Evolutionary conservation across 495 filamentous ascomycete species (phyloP).

Genomic region (Achaetomiella virescens): DNA sequence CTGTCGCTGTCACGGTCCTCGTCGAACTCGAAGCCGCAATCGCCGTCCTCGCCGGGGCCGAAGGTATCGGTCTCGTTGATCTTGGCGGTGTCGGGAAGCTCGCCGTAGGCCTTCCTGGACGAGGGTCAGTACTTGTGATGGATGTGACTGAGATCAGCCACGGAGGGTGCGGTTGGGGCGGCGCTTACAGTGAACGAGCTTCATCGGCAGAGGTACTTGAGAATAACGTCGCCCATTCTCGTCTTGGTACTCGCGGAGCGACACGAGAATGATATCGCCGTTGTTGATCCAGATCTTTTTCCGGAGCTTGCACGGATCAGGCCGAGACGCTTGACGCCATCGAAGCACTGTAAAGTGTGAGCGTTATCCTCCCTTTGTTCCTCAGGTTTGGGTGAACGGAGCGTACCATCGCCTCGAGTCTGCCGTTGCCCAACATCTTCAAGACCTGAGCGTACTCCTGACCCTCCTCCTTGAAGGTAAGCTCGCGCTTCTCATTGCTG

Average conservation of each 20-base stretch:
- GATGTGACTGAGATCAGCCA: not conserved
- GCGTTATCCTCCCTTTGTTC: not conserved
- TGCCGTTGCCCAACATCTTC: slow-evolving; percentile 98
- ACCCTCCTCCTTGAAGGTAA: slow-evolving; percentile 96
- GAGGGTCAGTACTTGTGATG: slow-evolving; percentile 8
- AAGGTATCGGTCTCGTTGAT: slow-evolving; percentile 47
- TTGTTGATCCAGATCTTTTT: slow-evolving; percentile 99
- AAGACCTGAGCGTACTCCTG: slow-evolving; percentile 99
- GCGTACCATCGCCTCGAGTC: slow-evolving; percentile 66
- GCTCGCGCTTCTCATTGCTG: slow-evolving; percentile 97
- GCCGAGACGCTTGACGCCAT: slow-evolving; percentile 78
- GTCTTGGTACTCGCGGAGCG: slow-evolving; percentile 96
- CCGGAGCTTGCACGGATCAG: slow-evolving; percentile 89
- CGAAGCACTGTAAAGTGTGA: slow-evolving; percentile 66
- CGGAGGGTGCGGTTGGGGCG: not conserved
- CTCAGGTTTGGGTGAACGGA: not conserved
- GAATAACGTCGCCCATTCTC: slow-evolving; percentile 98
- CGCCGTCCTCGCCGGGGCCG: slow-evolving; percentile 48
- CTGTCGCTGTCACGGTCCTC: slow-evolving; percentile 78
- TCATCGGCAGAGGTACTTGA: slow-evolving; percentile 98
- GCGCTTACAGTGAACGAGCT: slow-evolving; percentile 65
- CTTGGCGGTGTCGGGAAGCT: slow-evolving; percentile 95
- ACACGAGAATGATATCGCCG: slow-evolving; percentile 96
- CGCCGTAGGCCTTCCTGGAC: slow-evolving; percentile 76
- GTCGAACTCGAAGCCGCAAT: slow-evolving; percentile 80